Evolutionary conservation across 164 flowering plant genomes (phyloP).

Genomic region (Dillenia turbinata): DNA sequence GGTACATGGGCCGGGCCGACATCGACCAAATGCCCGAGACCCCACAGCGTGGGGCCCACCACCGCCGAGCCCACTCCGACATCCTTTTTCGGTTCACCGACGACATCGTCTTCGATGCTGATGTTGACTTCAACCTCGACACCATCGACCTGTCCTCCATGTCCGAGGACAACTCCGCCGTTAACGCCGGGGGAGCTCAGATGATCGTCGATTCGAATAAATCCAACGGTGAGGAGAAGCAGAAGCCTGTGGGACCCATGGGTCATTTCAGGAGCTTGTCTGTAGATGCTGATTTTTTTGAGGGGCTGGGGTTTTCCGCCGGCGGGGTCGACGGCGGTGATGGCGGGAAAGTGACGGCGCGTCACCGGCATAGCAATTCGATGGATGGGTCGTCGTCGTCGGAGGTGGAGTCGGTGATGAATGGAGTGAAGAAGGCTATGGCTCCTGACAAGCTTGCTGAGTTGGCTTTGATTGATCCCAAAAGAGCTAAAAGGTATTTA

Average conservation of each 20-base stretch:
- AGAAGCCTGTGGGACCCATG: slow-evolving; percentile 2
- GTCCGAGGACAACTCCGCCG: slow-evolving; percentile 23
- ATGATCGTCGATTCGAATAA: slow-evolving; percentile 37
- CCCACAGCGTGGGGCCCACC: slow-evolving; percentile 54
- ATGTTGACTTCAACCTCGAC: slow-evolving; percentile 31
- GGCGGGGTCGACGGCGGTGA: slow-evolving; percentile 16
- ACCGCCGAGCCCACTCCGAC: slow-evolving; percentile 79
- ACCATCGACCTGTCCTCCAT: slow-evolving; percentile 27
- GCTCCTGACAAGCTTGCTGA: slow-evolving; percentile 68
- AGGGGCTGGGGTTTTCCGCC: slow-evolving; percentile 39
- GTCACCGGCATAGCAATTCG: slow-evolving; percentile 60
- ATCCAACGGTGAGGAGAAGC: slow-evolving; percentile 21
- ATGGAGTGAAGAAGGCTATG: slow-evolving; percentile 65
- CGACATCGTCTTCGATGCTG: slow-evolving; percentile 49
- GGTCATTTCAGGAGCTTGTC: slow-evolving; percentile 80
- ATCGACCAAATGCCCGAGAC: slow-evolving; percentile 66
- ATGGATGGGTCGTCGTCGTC: slow-evolving; percentile 61
- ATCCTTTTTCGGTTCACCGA: slow-evolving; percentile 58
- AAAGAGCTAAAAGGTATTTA: slow-evolving; percentile 74
- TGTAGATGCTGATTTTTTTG: slow-evolving; percentile 85
- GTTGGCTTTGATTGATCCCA: slow-evolving; percentile 75
- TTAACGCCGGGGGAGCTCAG: slow-evolving; percentile 8
- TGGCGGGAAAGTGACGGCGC: slow-evolving; percentile 14
- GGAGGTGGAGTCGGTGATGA: slow-evolving; percentile 23
- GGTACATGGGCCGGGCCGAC: slow-evolving; percentile 22